Conservation (phyloP, 1,139 yeast genomes). For the Yamadazyma siamensis region DNA sequence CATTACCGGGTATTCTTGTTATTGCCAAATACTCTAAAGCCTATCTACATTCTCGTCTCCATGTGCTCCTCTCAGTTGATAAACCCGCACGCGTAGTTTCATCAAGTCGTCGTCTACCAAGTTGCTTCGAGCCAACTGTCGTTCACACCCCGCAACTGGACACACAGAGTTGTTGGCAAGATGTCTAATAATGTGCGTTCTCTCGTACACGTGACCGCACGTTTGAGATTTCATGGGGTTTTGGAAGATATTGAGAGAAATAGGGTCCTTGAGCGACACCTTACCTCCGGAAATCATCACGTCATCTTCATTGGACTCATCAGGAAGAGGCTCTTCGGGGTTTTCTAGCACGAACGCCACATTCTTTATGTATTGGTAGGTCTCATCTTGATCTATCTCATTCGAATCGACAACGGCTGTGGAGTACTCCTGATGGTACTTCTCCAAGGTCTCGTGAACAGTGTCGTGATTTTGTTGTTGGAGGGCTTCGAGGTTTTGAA, state of each 20-base stretch:
- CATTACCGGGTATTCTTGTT: too few relatives aligned
- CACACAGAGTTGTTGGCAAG: constrained; percentile 27
- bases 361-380: constrained; percentile 24
- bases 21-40: too few relatives aligned
- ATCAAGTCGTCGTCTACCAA: constrained; percentile 45
- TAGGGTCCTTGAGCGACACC: constrained; percentile 62
- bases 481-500: too few relatives aligned
- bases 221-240: constrained; percentile 50
- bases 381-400: too few relatives aligned
- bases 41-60: neutral
- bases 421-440: too few relatives aligned
- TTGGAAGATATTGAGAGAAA: constrained; percentile 48
- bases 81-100: constrained; percentile 47
- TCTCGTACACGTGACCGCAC: constrained; percentile 65
- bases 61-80: constrained; percentile 10
- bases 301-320: constrained; percentile 36
- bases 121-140: constrained; percentile 21
- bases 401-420: too few relatives aligned
- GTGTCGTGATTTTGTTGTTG: too few relatives aligned
- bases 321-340: constrained; percentile 45
- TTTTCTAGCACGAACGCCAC: constrained; percentile 27
- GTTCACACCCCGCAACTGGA: constrained; percentile 50
- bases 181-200: constrained; percentile 34
- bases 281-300: constrained; percentile 65
- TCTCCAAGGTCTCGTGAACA: too few relatives aligned